Evolutionary conservation across 83 land plant species (phyloP).

Genomic region (Picea mariana): DNA sequence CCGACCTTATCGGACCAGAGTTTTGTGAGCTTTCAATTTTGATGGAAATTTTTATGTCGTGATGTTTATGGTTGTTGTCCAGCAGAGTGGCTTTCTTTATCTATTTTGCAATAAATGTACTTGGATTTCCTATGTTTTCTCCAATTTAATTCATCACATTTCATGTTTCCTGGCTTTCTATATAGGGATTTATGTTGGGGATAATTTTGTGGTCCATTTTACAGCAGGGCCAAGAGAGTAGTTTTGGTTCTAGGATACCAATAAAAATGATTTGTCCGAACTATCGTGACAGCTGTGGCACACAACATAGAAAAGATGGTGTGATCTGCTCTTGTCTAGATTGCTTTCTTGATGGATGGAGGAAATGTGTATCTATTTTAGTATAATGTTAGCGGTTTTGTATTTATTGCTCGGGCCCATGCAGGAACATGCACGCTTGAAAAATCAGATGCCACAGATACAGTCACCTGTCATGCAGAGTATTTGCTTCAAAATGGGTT

Average conservation of each 20-base stretch:
- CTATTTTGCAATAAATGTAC: no score
- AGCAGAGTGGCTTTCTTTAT: no score
- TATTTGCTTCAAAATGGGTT: slow-evolving; percentile 79
- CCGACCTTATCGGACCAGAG: no score
- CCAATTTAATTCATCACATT: no score
- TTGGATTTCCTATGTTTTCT: no score
- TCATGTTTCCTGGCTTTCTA: no score
- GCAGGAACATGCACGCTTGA: slow-evolving; percentile 66
- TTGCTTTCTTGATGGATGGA: slow-evolving; percentile 42
- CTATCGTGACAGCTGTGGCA: slow-evolving; percentile 13
- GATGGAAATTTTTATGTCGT: no score
- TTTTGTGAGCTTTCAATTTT: no score
- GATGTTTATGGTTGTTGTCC: no score
- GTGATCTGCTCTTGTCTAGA: slow-evolving; percentile 43
- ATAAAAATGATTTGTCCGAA: no score
- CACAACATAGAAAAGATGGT: slow-evolving; percentile 23
- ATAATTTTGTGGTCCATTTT: slow-evolving; percentile 43
- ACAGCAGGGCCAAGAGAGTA: no score
- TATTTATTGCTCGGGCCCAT: slow-evolving; percentile 37
- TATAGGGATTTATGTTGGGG: slow-evolving; percentile 54
- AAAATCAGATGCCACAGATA: slow-evolving; percentile 56
- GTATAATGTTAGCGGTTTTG: background rate
- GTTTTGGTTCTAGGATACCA: no score
- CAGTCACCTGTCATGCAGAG: slow-evolving; percentile 75
- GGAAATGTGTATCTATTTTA: background rate